Base-by-base conservation (phyloP, 108 stramenopile species). In the Fragilariopsis cylindrus region DNA sequence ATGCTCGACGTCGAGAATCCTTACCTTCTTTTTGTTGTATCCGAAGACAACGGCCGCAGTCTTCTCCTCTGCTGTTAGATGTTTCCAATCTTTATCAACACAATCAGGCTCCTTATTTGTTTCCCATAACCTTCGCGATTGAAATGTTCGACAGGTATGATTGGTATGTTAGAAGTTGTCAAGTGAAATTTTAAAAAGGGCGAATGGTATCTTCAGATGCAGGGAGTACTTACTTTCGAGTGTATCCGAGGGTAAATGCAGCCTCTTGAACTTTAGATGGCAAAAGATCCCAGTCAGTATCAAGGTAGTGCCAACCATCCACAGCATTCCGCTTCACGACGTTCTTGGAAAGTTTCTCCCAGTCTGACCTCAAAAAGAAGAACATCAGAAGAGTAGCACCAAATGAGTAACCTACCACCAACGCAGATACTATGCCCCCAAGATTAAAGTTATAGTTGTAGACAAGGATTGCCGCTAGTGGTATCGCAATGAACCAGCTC, bases 401-500 rank as follows among this genome's bases (percentile, higher is more conserved):
- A 19, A 72, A 55, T 16, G 85, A 81, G 73, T 87, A 90, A 13
- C 85, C 89, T 13, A 84, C 65, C 3, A 82, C 76, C 19, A 88
- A 73, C 21, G 87, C 75, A 50, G 70, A 79, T 9, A 83, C 70
- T 4, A 86, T 49, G 1, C 87, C 83, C 47, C 83, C 56, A 30
- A 90, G 54, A 49, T 76, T 72, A 54, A 75, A 83, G 39, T 85
- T 60, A 30, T 65, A 66, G 11, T n/a, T 75, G 54, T 65, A 72
- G 1, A 75, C 73, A 64, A 79, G 81, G 12, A 84, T 16, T 15
- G 78, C 81, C 49, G 75, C 75, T 1, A 86, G 19, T 16, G 89
- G 89, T 48, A 90, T 78, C 3, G 83, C 85, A 56, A 86, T 46
- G 40, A 78, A 39, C 83, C 85, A 88, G 60, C 87, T 85, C n/a